Base-by-base conservation (phyloP, 2,329 filamentous ascomycete genomes). In the Fusarium sambucinum region DNA sequence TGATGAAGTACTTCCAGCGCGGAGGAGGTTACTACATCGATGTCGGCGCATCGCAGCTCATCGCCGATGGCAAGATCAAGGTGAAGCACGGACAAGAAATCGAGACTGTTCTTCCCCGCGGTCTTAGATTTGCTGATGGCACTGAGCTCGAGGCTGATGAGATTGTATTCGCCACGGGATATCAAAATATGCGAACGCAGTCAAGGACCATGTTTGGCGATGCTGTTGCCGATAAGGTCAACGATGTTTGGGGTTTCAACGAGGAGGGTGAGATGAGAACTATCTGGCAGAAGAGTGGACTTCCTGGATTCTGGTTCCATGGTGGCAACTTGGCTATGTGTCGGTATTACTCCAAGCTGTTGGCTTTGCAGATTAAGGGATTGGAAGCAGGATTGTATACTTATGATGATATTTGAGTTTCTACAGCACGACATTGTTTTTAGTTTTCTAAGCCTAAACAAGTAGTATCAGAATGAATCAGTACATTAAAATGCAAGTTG, bases 1-100 rank as follows among this genome's bases (percentile, higher is more conserved):
- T 87, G 58, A 77, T 85, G 53, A 90, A 90, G 75, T 91, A 90
- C 72, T 82, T 89, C 65, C 87, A 89, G 68, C 84, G 87, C 4
- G 89, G 89, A 2, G 90, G 90, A 1, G 89, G 90, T 0, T 92
- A 91, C 73, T 92, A 92, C 77, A 89, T 92, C 64, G 88, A 92
- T 63, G 88, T 91, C 2, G 90, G 90, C 0, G 86, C 85, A 0
- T 86, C 85, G 1, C 77, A 86, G 71, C 81, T 91, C 25, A 90
- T 92, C 59, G 81, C 81, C 3, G 86, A 90, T 14, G 88, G 89
- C 1, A 87, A 87, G 73, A 87, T 92, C 74, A 87, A 87, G 68
- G 79, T 92, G 27, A 87, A 87, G 74, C 85, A 87, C 40, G 87
- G 85, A 1, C 83, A 85, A 6, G 85, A 87, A 13, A 85, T 91